Percentiles rank a stretch among this genome's conserved stretches.
These are phyloP conservation scores for Phialophora expanda DNA, from an alignment of 2,329 filamentous ascomycete species.

Conservation along the genomic window DNA sequence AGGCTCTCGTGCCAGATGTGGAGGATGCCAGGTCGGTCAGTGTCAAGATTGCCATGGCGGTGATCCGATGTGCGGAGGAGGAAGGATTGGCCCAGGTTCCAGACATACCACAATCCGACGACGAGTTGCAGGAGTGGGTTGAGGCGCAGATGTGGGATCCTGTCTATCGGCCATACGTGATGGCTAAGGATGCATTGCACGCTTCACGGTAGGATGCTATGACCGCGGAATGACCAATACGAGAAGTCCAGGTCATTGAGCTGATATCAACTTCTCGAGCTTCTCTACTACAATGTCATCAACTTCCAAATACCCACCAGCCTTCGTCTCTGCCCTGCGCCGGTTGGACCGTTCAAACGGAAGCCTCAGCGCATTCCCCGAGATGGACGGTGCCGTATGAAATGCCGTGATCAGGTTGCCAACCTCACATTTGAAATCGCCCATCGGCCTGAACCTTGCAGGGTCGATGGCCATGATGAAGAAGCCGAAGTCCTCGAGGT, in stretches of 20 bases:
- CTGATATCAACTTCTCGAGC: conserved; percentile 23
- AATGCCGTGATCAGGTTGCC: conserved; percentile 23
- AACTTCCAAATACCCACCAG: conserved; percentile 21
- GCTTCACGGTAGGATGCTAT: neutral
- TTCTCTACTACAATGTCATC: conserved; percentile 26
- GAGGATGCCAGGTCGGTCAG: conserved; percentile 75
- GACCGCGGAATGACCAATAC: neutral
- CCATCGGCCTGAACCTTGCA: conserved; percentile 26
- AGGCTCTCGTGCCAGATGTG: conserved; percentile 77
- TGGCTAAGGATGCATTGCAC: conserved; percentile 3
- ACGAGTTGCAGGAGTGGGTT: conserved; percentile 49
- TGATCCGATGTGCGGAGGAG: conserved; percentile 72
- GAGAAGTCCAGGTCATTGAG: conserved; percentile 2
- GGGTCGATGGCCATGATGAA: conserved; percentile 30
- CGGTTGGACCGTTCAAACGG: conserved; percentile 28
- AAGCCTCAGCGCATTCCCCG: conserved; percentile 20
- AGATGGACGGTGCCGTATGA: conserved; percentile 19
- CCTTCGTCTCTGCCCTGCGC: conserved; percentile 14
- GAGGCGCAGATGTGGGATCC: conserved; percentile 52
- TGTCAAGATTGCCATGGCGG: conserved; percentile 74
- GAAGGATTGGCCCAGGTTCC: conserved; percentile 70
- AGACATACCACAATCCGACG: conserved; percentile 62
- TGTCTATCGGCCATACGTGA: conserved; percentile 40
- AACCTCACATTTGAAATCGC: conserved; percentile 31
- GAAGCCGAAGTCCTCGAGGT: conserved; percentile 27